Evolutionary conservation across 768 basidiomycete species (phyloP).

Genomic region (Lentinula edodes): DNA sequence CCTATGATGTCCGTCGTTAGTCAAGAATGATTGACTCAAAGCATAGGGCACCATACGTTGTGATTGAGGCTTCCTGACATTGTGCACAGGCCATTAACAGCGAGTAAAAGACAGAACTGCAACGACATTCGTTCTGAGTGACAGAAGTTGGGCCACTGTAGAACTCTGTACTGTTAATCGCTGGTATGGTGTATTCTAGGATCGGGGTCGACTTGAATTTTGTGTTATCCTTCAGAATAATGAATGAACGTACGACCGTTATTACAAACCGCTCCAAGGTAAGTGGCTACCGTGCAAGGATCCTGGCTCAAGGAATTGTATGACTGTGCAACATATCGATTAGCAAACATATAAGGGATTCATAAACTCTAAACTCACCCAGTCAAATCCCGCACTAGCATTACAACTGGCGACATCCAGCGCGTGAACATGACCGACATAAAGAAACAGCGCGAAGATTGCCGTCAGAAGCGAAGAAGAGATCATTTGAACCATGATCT

Average conservation of each 20-base stretch:
- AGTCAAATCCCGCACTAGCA: conserved; percentile 2
- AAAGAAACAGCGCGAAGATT: background rate
- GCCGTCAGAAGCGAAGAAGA: background rate
- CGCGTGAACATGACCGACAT: background rate
- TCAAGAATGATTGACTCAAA: background rate
- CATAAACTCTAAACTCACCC: conserved; percentile 1
- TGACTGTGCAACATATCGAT: background rate
- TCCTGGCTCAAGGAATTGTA: conserved; percentile 22
- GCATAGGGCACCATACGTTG: background rate
- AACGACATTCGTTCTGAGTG: conserved; percentile 2
- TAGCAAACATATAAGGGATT: background rate
- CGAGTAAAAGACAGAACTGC: conserved; percentile 4
- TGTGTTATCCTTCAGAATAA: background rate
- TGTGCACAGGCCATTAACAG: conserved; percentile 4
- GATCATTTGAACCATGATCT: background rate
- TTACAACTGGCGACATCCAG: background rate
- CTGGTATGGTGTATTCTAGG: conserved; percentile 4
- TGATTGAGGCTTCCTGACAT: conserved; percentile 1
- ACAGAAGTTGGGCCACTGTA: conserved; percentile 2
- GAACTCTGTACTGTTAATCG: conserved; percentile 3
- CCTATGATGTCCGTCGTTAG: background rate
- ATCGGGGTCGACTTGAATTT: background rate
- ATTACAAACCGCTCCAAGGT: conserved; percentile 22
- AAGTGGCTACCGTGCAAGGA: conserved; percentile 24
- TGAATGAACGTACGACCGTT: background rate